phyloP scores from a whole-genome alignment of 805 yeast species.

The Middelhovenomyces tepae region DNA sequence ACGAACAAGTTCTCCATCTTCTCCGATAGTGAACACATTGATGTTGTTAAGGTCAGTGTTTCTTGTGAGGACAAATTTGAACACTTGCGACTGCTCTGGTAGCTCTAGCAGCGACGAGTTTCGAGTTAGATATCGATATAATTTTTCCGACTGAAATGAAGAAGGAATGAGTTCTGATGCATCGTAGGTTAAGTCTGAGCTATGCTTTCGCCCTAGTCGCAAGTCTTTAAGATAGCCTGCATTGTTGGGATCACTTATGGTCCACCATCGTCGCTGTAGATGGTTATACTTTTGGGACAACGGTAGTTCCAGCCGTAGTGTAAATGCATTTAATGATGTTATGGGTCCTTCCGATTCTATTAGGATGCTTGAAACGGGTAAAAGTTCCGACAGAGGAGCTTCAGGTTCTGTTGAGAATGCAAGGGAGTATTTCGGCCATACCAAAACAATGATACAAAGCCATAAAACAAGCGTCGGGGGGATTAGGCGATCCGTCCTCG shows the following conservation, averaged over 20 bases:
- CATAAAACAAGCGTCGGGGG: too few species aligned
- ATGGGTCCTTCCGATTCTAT: conserved; percentile 7
- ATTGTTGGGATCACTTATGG: conserved; percentile 21
- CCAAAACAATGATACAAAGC: too few species aligned
- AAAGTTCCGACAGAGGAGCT: conserved; percentile 10
- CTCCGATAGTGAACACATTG: conserved; percentile 11
- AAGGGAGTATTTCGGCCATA: too few species aligned
- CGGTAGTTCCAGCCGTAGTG: conserved; percentile 17
- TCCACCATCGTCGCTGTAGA: conserved; percentile 22
- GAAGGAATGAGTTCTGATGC: neutral
- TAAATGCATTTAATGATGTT: conserved; percentile 4
- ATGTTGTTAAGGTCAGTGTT: conserved; percentile 9
- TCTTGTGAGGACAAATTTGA: conserved; percentile 18
- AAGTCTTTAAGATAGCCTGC: neutral
- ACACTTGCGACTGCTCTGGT: conserved; percentile 15
- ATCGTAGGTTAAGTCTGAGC: too few species aligned
- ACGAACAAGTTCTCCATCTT: conserved; percentile 10
- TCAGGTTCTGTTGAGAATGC: conserved; percentile 8
- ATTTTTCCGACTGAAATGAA: conserved; percentile 13
- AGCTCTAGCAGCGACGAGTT: conserved; percentile 18
- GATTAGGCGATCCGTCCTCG: too few species aligned
- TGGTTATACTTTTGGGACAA: conserved; percentile 16
- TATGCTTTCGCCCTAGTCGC: neutral
- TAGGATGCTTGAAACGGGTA: conserved; percentile 5
- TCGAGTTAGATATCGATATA: conserved; percentile 18